Evolutionary conservation across 208 protist species (phyloP).

Genomic region (Trypanosoma theileri): DNA sequence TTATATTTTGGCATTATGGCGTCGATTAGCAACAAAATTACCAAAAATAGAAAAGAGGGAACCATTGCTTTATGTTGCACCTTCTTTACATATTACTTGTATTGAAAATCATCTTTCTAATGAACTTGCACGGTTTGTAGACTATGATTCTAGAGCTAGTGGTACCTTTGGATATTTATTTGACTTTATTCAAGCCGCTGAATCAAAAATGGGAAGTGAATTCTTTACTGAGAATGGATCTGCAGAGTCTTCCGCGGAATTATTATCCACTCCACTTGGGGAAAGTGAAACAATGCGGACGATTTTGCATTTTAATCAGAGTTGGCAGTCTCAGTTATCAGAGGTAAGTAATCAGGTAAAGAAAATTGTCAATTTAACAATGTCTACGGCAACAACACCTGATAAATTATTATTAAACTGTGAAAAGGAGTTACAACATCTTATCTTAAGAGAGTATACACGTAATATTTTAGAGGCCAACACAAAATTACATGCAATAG

Average conservation of each 20-base stretch:
- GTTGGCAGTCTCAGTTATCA: constrained; percentile 35
- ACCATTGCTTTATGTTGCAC: constrained; percentile 8
- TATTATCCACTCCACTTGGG: constrained; percentile 30
- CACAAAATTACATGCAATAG: constrained; percentile 37
- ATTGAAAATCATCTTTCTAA: constrained; percentile 40
- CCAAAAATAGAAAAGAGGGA: not conserved
- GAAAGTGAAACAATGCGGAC: constrained; percentile 29
- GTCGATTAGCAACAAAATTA: constrained; percentile 24
- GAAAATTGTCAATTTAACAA: constrained; percentile 24
- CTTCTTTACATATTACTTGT: constrained; percentile 22
- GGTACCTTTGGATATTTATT: constrained; percentile 33
- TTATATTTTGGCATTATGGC: constrained; percentile 50
- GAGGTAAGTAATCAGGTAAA: constrained; percentile 15
- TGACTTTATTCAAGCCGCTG: constrained; percentile 32
- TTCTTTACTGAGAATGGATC: constrained; percentile 37
- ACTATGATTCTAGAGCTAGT: constrained; percentile 31
- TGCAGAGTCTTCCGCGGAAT: not conserved
- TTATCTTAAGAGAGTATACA: constrained; percentile 31
- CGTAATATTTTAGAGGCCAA: constrained; percentile 48
- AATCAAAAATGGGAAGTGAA: constrained; percentile 33
- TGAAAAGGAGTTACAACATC: constrained; percentile 31
- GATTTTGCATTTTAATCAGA: constrained; percentile 37
- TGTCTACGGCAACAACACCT: constrained; percentile 22
- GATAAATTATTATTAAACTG: constrained; percentile 1
- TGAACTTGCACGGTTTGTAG: constrained; percentile 37